These are phyloP conservation scores for Paspalum vaginatum DNA, from an alignment of 176 grass and related monocot species.

Conservation along the genomic window DNA sequence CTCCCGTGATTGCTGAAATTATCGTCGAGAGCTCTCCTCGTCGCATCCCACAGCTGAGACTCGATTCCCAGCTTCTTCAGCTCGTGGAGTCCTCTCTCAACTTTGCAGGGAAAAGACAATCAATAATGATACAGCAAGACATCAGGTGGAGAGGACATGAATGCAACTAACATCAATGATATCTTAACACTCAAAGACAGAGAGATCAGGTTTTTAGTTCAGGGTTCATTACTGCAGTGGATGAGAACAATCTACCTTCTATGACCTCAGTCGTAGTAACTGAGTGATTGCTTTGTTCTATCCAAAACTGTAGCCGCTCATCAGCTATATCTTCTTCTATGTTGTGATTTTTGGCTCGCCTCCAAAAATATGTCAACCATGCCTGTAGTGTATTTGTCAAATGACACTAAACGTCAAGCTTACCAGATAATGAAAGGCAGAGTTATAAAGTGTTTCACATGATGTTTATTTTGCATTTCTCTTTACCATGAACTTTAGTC, in stretches of 20 bases:
- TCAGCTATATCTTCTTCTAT: slow-evolving; percentile 98
- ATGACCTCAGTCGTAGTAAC: slow-evolving; percentile 58
- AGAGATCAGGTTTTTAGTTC: background rate
- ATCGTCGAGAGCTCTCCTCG: slow-evolving; percentile 56
- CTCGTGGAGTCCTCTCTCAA: slow-evolving; percentile 84
- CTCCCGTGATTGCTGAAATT: slow-evolving; percentile 58
- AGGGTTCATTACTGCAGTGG: background rate
- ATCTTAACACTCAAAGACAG: background rate
- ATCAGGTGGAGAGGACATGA: background rate
- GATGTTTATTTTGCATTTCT: slow-evolving; percentile 28
- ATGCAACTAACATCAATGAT: background rate
- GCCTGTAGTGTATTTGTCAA: slow-evolving; percentile 50
- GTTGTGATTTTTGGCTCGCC: slow-evolving; percentile 74
- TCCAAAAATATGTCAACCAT: slow-evolving; percentile 95
- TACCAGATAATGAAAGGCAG: background rate
- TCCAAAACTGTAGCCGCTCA: slow-evolving; percentile 92
- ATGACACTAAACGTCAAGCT: background rate
- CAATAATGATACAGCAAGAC: background rate
- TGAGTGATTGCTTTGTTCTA: slow-evolving; percentile 78
- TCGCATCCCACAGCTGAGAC: slow-evolving; percentile 81
- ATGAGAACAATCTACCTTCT: slow-evolving; percentile 58
- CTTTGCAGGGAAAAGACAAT: slow-evolving; percentile 37
- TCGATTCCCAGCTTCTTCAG: slow-evolving; percentile 90
- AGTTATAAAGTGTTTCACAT: background rate
- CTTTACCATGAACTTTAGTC: slow-evolving; percentile 3